Evolutionary conservation across 192 early-diverging fungal genomes (phyloP).

Genomic region (Rhizophagus sp.): DNA sequence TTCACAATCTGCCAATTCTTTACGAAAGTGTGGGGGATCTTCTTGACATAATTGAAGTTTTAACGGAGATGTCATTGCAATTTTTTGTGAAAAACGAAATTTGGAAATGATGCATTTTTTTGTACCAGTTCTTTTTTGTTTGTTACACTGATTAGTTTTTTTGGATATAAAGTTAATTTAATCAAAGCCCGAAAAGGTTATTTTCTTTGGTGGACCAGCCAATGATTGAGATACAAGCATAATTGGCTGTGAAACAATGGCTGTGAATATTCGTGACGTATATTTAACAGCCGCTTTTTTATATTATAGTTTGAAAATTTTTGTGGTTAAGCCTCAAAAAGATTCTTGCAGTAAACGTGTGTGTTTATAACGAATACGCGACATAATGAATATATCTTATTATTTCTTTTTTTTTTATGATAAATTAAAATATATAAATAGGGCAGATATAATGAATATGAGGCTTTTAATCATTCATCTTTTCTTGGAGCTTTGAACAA

Average conservation of each 20-base stretch:
- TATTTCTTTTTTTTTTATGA: too few species aligned
- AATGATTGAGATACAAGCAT: background rate
- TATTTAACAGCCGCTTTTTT: background rate
- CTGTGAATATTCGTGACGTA: background rate
- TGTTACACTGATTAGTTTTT: too few species aligned
- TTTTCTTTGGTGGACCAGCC: too few species aligned
- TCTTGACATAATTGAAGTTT: conserved; percentile 48
- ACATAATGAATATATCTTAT: too few species aligned
- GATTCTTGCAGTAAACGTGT: background rate
- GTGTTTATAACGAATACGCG: background rate
- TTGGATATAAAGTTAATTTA: too few species aligned
- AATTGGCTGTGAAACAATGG: background rate
- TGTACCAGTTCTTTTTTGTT: too few species aligned
- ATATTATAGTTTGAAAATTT: background rate
- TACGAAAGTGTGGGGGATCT: conserved; percentile 59
- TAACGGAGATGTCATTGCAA: conserved; percentile 24
- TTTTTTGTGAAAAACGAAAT: background rate
- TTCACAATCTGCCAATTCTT: conserved; percentile 51
- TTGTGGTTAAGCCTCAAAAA: background rate
- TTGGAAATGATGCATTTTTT: background rate
- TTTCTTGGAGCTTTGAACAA: too few species aligned
- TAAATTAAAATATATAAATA: background rate
- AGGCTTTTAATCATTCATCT: background rate
- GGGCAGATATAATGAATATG: background rate
- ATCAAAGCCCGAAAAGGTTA: too few species aligned